Conservation (phyloP, 257 asterid genomes). For the Eucommia ulmoides region DNA sequence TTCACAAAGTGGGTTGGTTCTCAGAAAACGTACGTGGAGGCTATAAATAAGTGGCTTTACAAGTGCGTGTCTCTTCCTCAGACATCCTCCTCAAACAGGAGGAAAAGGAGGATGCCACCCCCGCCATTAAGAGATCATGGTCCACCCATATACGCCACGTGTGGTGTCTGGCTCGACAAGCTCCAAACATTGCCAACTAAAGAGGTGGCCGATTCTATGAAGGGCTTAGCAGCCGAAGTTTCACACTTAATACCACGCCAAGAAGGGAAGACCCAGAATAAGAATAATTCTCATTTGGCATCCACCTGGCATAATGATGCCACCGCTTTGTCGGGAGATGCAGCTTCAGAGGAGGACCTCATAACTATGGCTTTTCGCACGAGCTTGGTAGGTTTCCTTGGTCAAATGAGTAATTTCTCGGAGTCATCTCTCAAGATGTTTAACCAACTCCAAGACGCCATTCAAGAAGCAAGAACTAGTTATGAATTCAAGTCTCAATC, state of each 20-base stretch:
- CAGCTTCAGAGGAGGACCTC: slow-evolving; percentile 13
- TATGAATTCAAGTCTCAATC: slow-evolving; percentile 26
- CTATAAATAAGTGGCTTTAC: slow-evolving; percentile 75
- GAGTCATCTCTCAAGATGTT: slow-evolving; percentile 58
- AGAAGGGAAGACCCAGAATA: slow-evolving; percentile 39
- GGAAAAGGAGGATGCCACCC: slow-evolving; percentile 39
- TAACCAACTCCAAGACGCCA: slow-evolving; percentile 39
- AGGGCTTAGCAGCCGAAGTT: slow-evolving; percentile 55
- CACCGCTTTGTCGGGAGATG: slow-evolving; percentile 6
- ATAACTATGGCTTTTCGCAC: slow-evolving; percentile 41
- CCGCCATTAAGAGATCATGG: slow-evolving; percentile 50
- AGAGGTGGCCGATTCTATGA: slow-evolving; percentile 55
- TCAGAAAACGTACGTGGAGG: slow-evolving; percentile 59
- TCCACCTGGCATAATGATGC: no score
- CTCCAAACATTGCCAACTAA: slow-evolving; percentile 40
- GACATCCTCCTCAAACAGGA: slow-evolving; percentile 47
- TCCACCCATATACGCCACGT: slow-evolving; percentile 85
- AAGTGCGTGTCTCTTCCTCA: slow-evolving; percentile 54
- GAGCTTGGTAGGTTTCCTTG: slow-evolving; percentile 55
- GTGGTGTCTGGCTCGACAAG: slow-evolving; percentile 70
- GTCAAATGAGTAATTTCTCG: slow-evolving; percentile 50
- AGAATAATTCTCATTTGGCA: no score
- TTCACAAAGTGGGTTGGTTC: slow-evolving; percentile 77
- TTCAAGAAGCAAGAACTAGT: slow-evolving; percentile 44
- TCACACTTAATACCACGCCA: slow-evolving; percentile 66